phyloP scores from a whole-genome alignment of 1,139 yeast genomes.

The Blastobotrys illinoisensis region DNA sequence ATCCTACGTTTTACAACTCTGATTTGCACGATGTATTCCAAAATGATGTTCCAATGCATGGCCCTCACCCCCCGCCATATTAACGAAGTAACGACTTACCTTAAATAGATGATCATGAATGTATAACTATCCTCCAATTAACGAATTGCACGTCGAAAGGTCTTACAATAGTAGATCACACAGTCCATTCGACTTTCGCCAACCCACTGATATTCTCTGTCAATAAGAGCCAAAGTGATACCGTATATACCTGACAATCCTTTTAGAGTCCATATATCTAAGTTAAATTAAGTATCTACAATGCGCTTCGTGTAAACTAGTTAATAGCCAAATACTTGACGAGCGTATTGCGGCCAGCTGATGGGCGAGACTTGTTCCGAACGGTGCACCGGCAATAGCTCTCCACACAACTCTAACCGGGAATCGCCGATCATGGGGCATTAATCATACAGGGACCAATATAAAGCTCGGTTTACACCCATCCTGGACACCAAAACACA shows the following conservation, averaged over 20 bases:
- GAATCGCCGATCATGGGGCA: not conserved
- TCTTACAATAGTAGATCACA: too few relatives aligned
- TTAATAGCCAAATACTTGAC: too few relatives aligned
- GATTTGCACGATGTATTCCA: not conserved
- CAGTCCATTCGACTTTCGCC: too few relatives aligned
- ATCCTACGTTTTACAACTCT: not conserved
- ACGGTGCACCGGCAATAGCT: not conserved
- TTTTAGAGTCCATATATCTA: not conserved
- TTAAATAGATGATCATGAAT: not conserved
- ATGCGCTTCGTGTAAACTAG: not conserved
- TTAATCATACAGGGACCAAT: not conserved
- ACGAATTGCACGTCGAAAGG: too few relatives aligned
- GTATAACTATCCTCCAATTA: not conserved
- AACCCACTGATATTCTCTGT: too few relatives aligned
- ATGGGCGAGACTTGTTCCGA: not conserved
- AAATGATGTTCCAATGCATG: not conserved
- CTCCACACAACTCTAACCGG: not conserved
- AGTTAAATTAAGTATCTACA: too few relatives aligned
- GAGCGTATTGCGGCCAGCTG: not conserved
- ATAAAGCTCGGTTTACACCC: not conserved
- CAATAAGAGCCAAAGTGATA: too few relatives aligned
- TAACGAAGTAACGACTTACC: not conserved
- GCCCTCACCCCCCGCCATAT: not conserved
- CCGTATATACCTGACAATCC: too few relatives aligned
- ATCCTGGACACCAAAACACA: not conserved